These are phyloP conservation scores for Paulownia fortunei DNA, from an alignment of 257 asterid genomes.

Conservation along the genomic window DNA sequence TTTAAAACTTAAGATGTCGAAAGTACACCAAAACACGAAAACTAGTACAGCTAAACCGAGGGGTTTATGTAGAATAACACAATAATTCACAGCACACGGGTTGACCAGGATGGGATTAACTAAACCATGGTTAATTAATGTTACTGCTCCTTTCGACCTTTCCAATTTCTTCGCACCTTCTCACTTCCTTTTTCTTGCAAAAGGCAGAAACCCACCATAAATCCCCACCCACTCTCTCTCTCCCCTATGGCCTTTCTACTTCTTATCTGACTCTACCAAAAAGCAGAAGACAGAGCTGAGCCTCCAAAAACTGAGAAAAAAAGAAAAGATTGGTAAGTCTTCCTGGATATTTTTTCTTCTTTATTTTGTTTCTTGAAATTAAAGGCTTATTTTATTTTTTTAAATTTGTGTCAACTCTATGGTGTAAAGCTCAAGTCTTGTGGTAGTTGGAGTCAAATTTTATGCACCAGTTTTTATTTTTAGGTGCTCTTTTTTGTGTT, in stretches of 20 bases:
- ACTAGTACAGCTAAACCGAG: too few relatives aligned
- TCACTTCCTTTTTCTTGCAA: conserved; percentile 26
- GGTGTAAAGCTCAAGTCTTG: conserved; percentile 34
- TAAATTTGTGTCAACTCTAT: conserved; percentile 15
- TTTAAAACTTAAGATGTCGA: too few relatives aligned
- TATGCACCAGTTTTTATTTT: not conserved
- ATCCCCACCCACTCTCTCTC: conserved; percentile 9
- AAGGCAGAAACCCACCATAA: conserved; percentile 27
- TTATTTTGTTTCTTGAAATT: not conserved
- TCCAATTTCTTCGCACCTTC: conserved; percentile 43
- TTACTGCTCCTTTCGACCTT: conserved; percentile 7
- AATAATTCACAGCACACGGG: not conserved
- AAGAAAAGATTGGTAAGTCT: conserved; percentile 30
- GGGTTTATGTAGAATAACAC: not conserved
- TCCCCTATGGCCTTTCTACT: not conserved
- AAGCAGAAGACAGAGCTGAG: conserved; percentile 20
- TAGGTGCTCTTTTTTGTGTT: not conserved
- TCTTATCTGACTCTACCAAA: conserved; percentile 22
- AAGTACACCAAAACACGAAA: too few relatives aligned
- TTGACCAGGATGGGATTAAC: not conserved
- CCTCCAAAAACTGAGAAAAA: conserved; percentile 3
- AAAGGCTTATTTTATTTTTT: not conserved
- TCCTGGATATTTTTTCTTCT: not conserved
- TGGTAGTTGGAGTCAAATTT: conserved; percentile 16
- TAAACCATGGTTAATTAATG: conserved; percentile 10